Base-by-base conservation (phyloP, 2,329 filamentous ascomycete species). In the Keithomyces neogunnii region DNA sequence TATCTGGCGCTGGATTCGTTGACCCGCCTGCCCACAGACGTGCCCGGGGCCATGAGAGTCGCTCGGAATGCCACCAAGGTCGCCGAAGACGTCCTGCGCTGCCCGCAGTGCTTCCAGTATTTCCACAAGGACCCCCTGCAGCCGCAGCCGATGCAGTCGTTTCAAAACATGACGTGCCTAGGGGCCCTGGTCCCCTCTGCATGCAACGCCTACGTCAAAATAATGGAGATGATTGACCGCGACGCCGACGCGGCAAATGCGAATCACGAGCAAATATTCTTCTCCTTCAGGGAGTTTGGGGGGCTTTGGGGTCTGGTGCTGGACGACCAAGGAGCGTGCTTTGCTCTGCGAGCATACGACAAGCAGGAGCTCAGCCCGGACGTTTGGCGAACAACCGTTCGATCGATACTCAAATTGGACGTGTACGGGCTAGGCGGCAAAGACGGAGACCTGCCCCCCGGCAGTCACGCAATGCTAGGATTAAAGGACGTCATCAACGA, bases 131-230 rank as follows among this genome's bases (percentile, higher is more conserved):
- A 73, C 5, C 57, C 64, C 1, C 56, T 57, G 30, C 56, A 63
- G 32, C 62, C 66, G 1, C 66, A 70, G 1, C 68, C 73, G 28
- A 71, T 81, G 48, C 73, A 77, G 48, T 58, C 70, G 32, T 77
- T 80, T 54, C 81, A 84, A 60, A 82, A 73, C 59, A 69, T 76
- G 47, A 82, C 83, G 78, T 69, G 81, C 49, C 67, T 84, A 3
- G 77, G 73, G 5, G 74, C 79, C 2, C 70, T 84, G 32, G 66
- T 84, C 3, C 79, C 80, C 2, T 76, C 77, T 7, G 73, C 80
- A 44, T 78, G 75, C 49, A 76, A 81, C 60, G 76, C 77, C 6
- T 84, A 84, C 67, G 71, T 71, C 50, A 67, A 64, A 31, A 77
- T 85, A 45, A 67, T 84, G 10, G 64, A 66, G 47, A 72, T 80